Base-by-base conservation (phyloP, 768 basidiomycete genomes). In the Terana coerulea region DNA sequence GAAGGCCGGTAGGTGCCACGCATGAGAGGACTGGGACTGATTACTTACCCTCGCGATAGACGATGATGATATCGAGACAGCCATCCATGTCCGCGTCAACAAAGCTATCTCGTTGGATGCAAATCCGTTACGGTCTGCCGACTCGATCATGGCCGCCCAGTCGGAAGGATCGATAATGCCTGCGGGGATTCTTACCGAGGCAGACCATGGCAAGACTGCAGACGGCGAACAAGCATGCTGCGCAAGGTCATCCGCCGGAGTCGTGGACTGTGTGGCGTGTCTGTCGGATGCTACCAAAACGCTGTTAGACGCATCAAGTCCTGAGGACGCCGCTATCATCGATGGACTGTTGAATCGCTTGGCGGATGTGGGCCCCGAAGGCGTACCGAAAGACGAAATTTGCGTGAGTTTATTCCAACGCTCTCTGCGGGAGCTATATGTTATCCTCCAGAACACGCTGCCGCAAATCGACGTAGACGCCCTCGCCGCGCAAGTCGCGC, bases 1-100 rank as follows among this genome's bases (percentile, higher is more conserved):
- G 71, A 90, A 91, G 75, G 86, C 87, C 57, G 89, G 91, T 88
- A 55, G 49, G 74, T 64, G 11, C 7, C 5, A 17, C 5, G 25
- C 19, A 9, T n/a, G n/a, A n/a, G n/a, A n/a, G n/a, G 5, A 44
- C 21, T 5, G 10, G 42, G 25, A 37, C 7, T 7, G 11, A 30
- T 9, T 17, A 42, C 17, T 40, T 6, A 56, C 55, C 47, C 19
- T 53, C 33, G 29, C 36, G 36, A 33, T 56, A 92, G 91, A 91
- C 62, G 91, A 94, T 60, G 86, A 91, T 65, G 80, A 91, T 59
- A 84, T 91, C 42, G 91, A 94, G 67, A 88, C 85, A 3, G 64
- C 70, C 7, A 72, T 93, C 46, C 69, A 70, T 55, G 72, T 84
- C 42, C 76, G 69, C 45, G 73, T 74, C 55, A 58, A 62, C 51